These are phyloP conservation scores for Cadophora luteo-olivacea DNA, from an alignment of 2,329 filamentous ascomycete species.

Conservation along the genomic window DNA sequence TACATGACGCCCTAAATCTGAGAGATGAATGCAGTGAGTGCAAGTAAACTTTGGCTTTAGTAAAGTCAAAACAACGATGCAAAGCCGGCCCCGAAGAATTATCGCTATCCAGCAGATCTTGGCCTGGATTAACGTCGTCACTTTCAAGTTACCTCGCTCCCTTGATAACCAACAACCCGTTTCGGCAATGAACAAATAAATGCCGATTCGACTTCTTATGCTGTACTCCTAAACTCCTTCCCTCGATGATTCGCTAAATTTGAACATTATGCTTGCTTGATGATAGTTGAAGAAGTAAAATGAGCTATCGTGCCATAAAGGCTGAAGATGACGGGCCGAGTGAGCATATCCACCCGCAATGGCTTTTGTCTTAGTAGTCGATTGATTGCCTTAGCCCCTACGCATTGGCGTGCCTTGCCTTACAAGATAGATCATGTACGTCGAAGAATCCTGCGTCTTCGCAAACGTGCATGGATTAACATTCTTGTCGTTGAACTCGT, in stretches of 20 bases:
- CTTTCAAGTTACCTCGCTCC: background rate
- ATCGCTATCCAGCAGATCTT: no score
- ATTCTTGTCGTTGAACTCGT: slow-evolving; percentile 29
- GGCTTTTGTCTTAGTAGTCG: background rate
- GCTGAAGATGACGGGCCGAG: background rate
- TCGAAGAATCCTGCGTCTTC: slow-evolving; percentile 1
- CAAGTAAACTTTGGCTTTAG: no score
- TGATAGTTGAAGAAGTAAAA: background rate
- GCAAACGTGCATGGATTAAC: slow-evolving; percentile 14
- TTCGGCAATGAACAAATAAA: background rate
- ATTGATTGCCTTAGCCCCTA: background rate
- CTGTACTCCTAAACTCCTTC: background rate
- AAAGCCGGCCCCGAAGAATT: no score
- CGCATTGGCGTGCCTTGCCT: slow-evolving; percentile 11
- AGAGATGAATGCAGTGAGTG: no score
- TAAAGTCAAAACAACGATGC: no score
- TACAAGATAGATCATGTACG: slow-evolving; percentile 15
- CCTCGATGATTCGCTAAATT: background rate
- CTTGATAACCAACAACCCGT: background rate
- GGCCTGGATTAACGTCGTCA: no score
- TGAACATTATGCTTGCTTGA: background rate
- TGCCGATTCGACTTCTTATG: background rate
- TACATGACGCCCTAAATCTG: no score
- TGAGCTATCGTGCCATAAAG: background rate
- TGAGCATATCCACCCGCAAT: background rate